Percentiles rank a stretch among this genome's conserved stretches.
These are phyloP conservation scores for Neurospora sp. DNA, from an alignment of 495 filamentous ascomycete species.

Conservation along the genomic window DNA sequence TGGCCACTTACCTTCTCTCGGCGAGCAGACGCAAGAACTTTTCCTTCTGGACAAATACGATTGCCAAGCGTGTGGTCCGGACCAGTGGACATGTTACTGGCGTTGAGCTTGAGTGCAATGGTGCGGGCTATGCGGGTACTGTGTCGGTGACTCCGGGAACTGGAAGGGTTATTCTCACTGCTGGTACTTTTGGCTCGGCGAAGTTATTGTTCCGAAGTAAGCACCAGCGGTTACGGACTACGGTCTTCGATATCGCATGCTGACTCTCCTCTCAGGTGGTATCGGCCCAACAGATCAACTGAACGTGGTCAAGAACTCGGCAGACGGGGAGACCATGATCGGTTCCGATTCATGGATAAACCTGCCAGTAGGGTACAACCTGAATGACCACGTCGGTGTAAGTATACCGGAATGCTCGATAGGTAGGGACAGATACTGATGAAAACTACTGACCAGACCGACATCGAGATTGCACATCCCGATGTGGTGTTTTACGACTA, in stretches of 20 bases:
- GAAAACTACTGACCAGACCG: constrained; percentile 38
- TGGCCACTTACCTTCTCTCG: constrained; percentile 59
- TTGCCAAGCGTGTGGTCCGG: constrained; percentile 53
- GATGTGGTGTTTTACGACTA: constrained; percentile 54
- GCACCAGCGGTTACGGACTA: neutral
- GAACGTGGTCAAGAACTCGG: constrained; percentile 41
- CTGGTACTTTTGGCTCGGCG: constrained; percentile 57
- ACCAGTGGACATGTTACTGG: constrained; percentile 48
- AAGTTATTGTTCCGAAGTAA: constrained; percentile 49
- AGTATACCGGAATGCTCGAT: constrained; percentile 33
- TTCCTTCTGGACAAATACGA: constrained; percentile 50
- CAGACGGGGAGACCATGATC: constrained; percentile 42
- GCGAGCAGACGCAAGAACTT: constrained; percentile 51
- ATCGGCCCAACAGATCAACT: constrained; percentile 53
- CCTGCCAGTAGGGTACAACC: constrained; percentile 59
- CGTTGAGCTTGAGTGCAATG: constrained; percentile 51
- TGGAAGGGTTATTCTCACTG: constrained; percentile 57
- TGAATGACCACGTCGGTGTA: constrained; percentile 58
- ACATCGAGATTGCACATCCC: constrained; percentile 50
- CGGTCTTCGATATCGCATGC: neutral
- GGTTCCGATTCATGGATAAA: constrained; percentile 49
- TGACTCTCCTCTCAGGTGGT: constrained; percentile 22
- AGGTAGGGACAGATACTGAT: constrained; percentile 32
- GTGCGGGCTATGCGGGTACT: constrained; percentile 44
- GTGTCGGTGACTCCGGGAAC: constrained; percentile 44